These are phyloP conservation scores for Avicennia marina DNA, from an alignment of 257 asterid species.

Conservation along the genomic window DNA sequence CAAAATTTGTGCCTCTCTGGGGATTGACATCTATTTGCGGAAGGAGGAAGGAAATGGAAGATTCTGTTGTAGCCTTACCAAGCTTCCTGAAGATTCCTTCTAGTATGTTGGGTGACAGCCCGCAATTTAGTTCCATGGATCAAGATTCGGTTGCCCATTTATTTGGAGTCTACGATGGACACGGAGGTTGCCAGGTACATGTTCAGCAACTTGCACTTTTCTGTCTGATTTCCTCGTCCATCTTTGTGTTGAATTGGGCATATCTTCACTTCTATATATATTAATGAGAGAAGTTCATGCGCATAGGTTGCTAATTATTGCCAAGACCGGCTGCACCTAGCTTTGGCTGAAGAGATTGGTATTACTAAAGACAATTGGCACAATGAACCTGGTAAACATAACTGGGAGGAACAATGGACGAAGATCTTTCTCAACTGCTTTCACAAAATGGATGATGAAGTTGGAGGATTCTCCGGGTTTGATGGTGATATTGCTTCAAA, in stretches of 20 bases:
- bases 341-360: conserved; percentile 55
- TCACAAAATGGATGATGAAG: conserved; percentile 70
- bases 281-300: conserved; percentile 4
- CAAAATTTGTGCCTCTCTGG: conserved; percentile 46
- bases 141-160: conserved; percentile 34
- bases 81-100: conserved; percentile 36
- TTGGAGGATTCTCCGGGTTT: conserved; percentile 42
- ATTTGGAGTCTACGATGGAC: conserved; percentile 69
- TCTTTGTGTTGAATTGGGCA: no score
- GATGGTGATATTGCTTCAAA: conserved; percentile 17
- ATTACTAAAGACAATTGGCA: conserved; percentile 26
- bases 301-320: conserved; percentile 76
- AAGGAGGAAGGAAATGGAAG: conserved; percentile 62
- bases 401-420: conserved; percentile 65
- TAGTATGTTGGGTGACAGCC: conserved; percentile 32
- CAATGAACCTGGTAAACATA: conserved; percentile 34
- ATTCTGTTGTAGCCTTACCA: conserved; percentile 41
- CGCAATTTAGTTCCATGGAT: conserved; percentile 8
- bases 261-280: no score
- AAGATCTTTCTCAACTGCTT: conserved; percentile 61
- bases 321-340: conserved; percentile 60
- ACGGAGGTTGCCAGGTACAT: conserved; percentile 56
- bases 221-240: background rate
- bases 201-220: background rate
- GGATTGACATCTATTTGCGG: conserved; percentile 47